A percentile compares a stretch with the other conserved stretches of the same genome.
Evolutionary conservation across 768 basidiomycete genomes (phyloP).

Genomic region (Phanerochaete carnosa): DNA sequence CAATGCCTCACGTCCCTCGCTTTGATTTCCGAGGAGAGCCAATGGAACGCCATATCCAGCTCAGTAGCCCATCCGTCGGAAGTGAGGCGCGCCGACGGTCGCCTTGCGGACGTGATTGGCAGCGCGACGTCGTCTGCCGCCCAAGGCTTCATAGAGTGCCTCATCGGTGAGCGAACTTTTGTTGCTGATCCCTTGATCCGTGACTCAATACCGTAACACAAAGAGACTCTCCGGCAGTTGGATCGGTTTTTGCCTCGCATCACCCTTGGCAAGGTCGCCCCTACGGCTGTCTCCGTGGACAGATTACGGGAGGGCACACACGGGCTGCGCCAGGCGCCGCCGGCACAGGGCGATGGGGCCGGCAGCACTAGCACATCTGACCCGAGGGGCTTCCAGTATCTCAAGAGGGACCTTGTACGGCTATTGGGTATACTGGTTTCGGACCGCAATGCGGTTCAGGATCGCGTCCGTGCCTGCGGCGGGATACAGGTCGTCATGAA

Average conservation of each 20-base stretch:
- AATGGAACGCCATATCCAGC: slow-evolving; percentile 32
- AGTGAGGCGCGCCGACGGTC: background rate
- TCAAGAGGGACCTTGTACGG: slow-evolving; percentile 89
- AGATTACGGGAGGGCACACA: background rate
- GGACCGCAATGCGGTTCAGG: slow-evolving; percentile 63
- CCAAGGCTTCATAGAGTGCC: slow-evolving; percentile 46
- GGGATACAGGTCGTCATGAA: slow-evolving; percentile 85
- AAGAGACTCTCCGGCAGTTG: slow-evolving; percentile 72
- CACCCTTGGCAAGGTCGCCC: slow-evolving; percentile 67
- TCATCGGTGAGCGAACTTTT: slow-evolving; percentile 48
- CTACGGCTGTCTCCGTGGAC: slow-evolving; percentile 11
- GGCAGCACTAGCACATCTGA: slow-evolving; percentile 25
- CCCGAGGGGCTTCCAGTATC: slow-evolving; percentile 67
- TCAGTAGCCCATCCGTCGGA: background rate
- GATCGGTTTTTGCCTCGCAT: slow-evolving; percentile 84
- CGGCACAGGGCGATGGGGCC: background rate
- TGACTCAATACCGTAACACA: slow-evolving; percentile 7
- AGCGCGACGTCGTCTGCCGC: slow-evolving; percentile 27
- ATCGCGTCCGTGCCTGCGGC: slow-evolving; percentile 63
- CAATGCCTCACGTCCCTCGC: slow-evolving; percentile 71
- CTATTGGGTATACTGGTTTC: slow-evolving; percentile 78
- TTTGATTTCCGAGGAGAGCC: slow-evolving; percentile 44
- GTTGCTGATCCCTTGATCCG: background rate
- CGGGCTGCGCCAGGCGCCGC: background rate
- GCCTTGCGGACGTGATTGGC: slow-evolving; percentile 5